Evolutionary conservation across 495 filamentous ascomycete species (phyloP).

Genomic region (Lasiosphaeria hispida): DNA sequence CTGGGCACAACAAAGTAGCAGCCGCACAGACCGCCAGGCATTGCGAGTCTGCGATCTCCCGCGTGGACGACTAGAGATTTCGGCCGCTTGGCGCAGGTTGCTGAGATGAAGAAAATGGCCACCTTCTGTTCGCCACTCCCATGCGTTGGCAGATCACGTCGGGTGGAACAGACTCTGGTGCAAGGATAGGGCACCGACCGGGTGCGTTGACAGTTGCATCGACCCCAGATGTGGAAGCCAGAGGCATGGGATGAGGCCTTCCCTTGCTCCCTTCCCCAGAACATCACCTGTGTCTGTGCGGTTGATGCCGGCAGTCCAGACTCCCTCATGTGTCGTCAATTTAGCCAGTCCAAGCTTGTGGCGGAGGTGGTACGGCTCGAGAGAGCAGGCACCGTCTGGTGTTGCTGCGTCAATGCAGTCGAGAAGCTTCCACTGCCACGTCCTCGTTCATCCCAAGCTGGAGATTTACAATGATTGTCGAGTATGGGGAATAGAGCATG

Average conservation of each 20-base stretch:
- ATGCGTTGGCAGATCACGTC: slow-evolving; percentile 10
- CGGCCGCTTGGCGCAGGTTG: not conserved
- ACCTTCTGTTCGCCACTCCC: not conserved
- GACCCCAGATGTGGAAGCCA: not conserved
- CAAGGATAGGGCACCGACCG: slow-evolving; percentile 6
- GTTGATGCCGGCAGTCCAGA: slow-evolving; percentile 18
- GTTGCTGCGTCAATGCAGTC: slow-evolving; percentile 17
- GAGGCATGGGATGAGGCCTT: not conserved
- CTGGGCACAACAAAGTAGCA: too few species aligned
- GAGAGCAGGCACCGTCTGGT: slow-evolving; percentile 15
- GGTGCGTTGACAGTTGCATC: slow-evolving; percentile 1
- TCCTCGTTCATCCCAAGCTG: slow-evolving; percentile 11
- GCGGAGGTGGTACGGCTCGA: slow-evolving; percentile 20
- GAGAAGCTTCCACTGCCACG: slow-evolving; percentile 11
- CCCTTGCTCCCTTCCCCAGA: slow-evolving; percentile 8
- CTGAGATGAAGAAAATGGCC: too few species aligned
- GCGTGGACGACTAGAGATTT: not conserved
- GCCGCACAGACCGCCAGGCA: slow-evolving; percentile 10
- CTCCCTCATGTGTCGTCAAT: slow-evolving; percentile 13
- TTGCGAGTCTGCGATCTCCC: not conserved
- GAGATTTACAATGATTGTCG: slow-evolving; percentile 9
- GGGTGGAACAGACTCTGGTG: slow-evolving; percentile 7
- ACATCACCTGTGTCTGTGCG: slow-evolving; percentile 21
- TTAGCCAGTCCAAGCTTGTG: slow-evolving; percentile 23
- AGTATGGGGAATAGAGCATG: not conserved